phyloP scores from a whole-genome alignment of 495 filamentous ascomycete species.

The Clohesyomyces aquaticus region DNA sequence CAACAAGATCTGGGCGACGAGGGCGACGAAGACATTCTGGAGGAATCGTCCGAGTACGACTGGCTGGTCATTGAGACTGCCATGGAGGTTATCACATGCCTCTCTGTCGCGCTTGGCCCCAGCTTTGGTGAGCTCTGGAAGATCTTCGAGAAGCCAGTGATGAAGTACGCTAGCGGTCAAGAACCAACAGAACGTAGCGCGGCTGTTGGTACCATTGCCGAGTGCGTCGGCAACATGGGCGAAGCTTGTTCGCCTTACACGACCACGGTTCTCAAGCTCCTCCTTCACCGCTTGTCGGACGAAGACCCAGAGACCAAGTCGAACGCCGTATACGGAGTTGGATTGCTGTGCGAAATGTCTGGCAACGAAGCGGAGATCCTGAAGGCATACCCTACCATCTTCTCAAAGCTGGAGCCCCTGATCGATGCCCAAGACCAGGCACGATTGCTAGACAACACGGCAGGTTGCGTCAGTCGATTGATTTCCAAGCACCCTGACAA shows the following conservation, averaged over 20 bases:
- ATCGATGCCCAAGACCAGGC: slow-evolving; percentile 69
- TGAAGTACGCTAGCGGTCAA: slow-evolving; percentile 82
- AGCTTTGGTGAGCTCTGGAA: slow-evolving; percentile 89
- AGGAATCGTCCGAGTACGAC: slow-evolving; percentile 93
- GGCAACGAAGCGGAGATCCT: slow-evolving; percentile 70
- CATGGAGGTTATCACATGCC: slow-evolving; percentile 81
- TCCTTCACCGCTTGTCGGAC: slow-evolving; percentile 84
- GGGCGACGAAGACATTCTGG: slow-evolving; percentile 69
- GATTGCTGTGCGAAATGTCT: slow-evolving; percentile 79
- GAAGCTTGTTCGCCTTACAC: slow-evolving; percentile 77
- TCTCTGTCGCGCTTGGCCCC: slow-evolving; percentile 78
- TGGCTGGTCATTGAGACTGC: slow-evolving; percentile 96
- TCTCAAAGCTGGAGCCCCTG: slow-evolving; percentile 81
- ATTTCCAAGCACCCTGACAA: slow-evolving; percentile 79
- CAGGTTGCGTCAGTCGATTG: slow-evolving; percentile 90
- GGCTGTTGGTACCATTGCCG: slow-evolving; percentile 87
- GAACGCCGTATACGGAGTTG: slow-evolving; percentile 89
- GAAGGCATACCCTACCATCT: slow-evolving; percentile 73
- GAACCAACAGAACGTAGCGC: slow-evolving; percentile 86
- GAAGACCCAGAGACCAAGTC: slow-evolving; percentile 91
- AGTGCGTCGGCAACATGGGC: slow-evolving; percentile 87
- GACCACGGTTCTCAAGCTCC: slow-evolving; percentile 68
- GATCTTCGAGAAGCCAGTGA: slow-evolving; percentile 84
- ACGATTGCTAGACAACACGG: slow-evolving; percentile 87
- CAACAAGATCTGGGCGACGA: slow-evolving; percentile 73